phyloP scores from a whole-genome alignment of 306 rosid genomes.

The Datisca glomerata region DNA sequence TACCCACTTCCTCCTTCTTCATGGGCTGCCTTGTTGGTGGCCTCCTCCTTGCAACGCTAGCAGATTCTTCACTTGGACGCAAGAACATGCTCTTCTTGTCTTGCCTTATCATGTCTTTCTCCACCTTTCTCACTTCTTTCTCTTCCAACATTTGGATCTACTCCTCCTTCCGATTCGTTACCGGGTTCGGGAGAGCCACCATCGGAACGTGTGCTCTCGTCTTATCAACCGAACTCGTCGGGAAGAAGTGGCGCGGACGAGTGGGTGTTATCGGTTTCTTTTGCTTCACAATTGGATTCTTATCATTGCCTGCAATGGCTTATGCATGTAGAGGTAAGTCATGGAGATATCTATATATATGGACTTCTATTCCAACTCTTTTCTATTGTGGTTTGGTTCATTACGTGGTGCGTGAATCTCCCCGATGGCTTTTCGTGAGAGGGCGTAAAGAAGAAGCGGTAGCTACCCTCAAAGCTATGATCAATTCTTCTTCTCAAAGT shows the following conservation, averaged over 20 bases:
- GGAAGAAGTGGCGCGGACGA: slow-evolving; percentile 33
- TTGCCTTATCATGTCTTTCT: slow-evolving; percentile 33
- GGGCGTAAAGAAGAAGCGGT: slow-evolving; percentile 46
- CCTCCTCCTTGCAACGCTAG: slow-evolving; percentile 20
- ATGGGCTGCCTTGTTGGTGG: slow-evolving; percentile 41
- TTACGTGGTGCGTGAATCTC: slow-evolving; percentile 36
- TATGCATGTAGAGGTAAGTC: slow-evolving; percentile 18
- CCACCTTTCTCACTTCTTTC: slow-evolving; percentile 29
- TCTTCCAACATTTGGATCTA: slow-evolving; percentile 41
- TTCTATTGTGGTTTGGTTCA: slow-evolving; percentile 21
- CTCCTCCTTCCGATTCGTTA: slow-evolving; percentile 23
- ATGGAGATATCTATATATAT: slow-evolving; percentile 42
- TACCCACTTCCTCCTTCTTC: slow-evolving; percentile 53
- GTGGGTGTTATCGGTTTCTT: slow-evolving; percentile 37
- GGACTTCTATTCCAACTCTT: slow-evolving; percentile 40
- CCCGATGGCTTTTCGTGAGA: slow-evolving; percentile 47
- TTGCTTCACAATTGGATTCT: slow-evolving; percentile 40
- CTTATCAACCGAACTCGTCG: slow-evolving; percentile 44
- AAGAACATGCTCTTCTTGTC: slow-evolving; percentile 43
- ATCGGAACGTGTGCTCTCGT: slow-evolving; percentile 47
- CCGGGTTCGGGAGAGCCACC: slow-evolving; percentile 39
- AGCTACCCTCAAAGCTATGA: slow-evolving; percentile 14
- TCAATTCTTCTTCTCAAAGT: slow-evolving; percentile 9
- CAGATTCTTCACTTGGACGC: slow-evolving; percentile 27
- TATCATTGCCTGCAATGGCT: slow-evolving; percentile 43